Evolutionary conservation across 2,329 filamentous ascomycete species (phyloP).

Genomic region (Fusarium nurragi): DNA sequence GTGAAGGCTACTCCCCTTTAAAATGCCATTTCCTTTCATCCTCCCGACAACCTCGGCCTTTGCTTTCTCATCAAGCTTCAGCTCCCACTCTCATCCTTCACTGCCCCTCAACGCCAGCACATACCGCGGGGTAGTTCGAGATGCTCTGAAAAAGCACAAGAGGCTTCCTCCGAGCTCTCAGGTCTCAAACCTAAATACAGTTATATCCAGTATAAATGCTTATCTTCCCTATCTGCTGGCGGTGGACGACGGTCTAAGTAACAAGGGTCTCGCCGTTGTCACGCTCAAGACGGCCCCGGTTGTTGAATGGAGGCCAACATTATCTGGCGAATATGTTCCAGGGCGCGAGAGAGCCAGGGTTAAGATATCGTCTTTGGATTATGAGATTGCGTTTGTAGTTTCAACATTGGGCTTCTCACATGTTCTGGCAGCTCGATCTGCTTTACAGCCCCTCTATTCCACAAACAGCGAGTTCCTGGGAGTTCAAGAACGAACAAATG

Average conservation of each 20-base stretch:
- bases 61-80: constrained; percentile 80
- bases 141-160: constrained; percentile 89
- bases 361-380: constrained; percentile 77
- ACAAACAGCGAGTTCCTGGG: constrained; percentile 68
- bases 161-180: constrained; percentile 78
- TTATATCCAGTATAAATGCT: constrained; percentile 74
- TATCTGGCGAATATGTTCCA: constrained; percentile 72
- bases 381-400: constrained; percentile 83
- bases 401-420: constrained; percentile 80
- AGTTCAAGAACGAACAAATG: constrained; percentile 72
- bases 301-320: constrained; percentile 85
- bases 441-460: constrained; percentile 77
- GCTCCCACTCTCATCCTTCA: constrained; percentile 86
- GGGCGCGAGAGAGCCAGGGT: constrained; percentile 73
- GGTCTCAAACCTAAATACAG: constrained; percentile 72
- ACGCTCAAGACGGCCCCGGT: constrained; percentile 68
- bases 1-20: constrained; percentile 19
- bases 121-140: constrained; percentile 82
- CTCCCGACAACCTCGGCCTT: constrained; percentile 91
- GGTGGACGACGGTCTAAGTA: constrained; percentile 76
- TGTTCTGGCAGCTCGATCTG: constrained; percentile 74
- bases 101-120: constrained; percentile 84
- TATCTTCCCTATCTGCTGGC: constrained; percentile 88
- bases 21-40: constrained; percentile 89
- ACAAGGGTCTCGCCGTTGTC: constrained; percentile 55